Conservation (phyloP, 2,329 filamentous ascomycete species). For the Xylaria sp. region DNA sequence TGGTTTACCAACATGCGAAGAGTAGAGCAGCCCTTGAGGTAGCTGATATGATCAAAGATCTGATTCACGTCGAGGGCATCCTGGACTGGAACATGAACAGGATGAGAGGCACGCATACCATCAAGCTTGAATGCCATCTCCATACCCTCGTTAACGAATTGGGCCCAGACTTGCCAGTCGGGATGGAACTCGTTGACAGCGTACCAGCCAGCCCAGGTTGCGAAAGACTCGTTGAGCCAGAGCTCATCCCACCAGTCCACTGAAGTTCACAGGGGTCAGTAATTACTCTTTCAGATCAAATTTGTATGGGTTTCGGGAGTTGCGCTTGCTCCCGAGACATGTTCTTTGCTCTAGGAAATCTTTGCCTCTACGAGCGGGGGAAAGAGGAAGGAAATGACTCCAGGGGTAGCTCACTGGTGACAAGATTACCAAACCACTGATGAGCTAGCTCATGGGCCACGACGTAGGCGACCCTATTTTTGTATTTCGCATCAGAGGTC, state of each 20-base stretch:
- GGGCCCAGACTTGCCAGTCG: slow-evolving; percentile 97
- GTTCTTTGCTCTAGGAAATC: too few species aligned
- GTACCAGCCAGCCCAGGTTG: slow-evolving; percentile 97
- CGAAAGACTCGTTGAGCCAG: slow-evolving; percentile 96
- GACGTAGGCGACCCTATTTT: slow-evolving; percentile 94
- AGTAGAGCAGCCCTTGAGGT: slow-evolving; percentile 94
- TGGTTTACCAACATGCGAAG: slow-evolving; percentile 96
- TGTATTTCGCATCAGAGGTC: slow-evolving; percentile 88
- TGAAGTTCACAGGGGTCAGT: too few species aligned
- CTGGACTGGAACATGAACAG: slow-evolving; percentile 93
- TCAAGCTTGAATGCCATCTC: slow-evolving; percentile 92
- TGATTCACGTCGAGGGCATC: slow-evolving; percentile 97
- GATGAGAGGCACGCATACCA: slow-evolving; percentile 88
- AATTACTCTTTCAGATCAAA: too few species aligned
- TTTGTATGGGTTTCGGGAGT: too few species aligned
- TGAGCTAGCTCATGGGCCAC: slow-evolving; percentile 98
- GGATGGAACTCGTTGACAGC: slow-evolving; percentile 92
- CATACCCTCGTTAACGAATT: slow-evolving; percentile 95
- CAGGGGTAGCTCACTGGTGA: too few species aligned
- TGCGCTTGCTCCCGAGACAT: too few species aligned
- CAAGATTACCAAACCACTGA: slow-evolving; percentile 95
- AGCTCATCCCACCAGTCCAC: slow-evolving; percentile 97
- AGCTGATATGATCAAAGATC: slow-evolving; percentile 97
- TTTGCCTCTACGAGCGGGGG: too few species aligned
- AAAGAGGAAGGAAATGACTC: too few species aligned